These are phyloP conservation scores for Calonectria pseudoreteaudii DNA, from an alignment of 2,329 filamentous ascomycete genomes.

Conservation along the genomic window DNA sequence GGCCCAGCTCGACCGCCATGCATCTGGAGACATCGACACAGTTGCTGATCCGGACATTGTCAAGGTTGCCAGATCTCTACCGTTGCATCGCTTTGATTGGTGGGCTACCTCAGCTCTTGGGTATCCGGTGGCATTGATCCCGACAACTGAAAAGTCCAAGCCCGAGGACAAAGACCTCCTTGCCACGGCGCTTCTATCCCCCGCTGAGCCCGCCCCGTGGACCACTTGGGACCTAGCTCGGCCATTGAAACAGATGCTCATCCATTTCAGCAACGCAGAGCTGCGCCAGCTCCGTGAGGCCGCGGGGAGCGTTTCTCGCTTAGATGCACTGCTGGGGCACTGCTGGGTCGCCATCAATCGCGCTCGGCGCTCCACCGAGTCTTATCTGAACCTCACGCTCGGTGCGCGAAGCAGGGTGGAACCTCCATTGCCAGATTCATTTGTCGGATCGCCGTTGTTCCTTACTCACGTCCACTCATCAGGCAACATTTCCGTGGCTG, in stretches of 20 bases:
- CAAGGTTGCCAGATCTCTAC: background rate
- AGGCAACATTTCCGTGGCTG: background rate
- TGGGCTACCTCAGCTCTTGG: background rate
- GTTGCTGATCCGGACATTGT: background rate
- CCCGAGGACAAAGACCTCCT: background rate
- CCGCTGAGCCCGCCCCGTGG: background rate
- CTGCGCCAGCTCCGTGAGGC: background rate
- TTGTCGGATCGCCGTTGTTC: background rate
- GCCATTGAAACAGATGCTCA: background rate
- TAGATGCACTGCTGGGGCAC: background rate
- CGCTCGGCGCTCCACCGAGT: background rate
- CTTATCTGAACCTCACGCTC: background rate
- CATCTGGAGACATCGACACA: background rate
- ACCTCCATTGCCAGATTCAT: background rate
- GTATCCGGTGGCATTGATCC: background rate
- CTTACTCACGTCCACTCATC: background rate
- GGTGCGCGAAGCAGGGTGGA: background rate
- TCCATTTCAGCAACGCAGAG: background rate
- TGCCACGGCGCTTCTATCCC: background rate
- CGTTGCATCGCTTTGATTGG: background rate
- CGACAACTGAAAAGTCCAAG: background rate
- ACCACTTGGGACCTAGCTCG: background rate
- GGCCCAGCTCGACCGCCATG: background rate
- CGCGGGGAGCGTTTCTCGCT: background rate
- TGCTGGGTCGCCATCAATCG: slow-evolving; percentile 3